phyloP scores from a whole-genome alignment of 345 rosid genomes.

The Murraya koenigii region DNA sequence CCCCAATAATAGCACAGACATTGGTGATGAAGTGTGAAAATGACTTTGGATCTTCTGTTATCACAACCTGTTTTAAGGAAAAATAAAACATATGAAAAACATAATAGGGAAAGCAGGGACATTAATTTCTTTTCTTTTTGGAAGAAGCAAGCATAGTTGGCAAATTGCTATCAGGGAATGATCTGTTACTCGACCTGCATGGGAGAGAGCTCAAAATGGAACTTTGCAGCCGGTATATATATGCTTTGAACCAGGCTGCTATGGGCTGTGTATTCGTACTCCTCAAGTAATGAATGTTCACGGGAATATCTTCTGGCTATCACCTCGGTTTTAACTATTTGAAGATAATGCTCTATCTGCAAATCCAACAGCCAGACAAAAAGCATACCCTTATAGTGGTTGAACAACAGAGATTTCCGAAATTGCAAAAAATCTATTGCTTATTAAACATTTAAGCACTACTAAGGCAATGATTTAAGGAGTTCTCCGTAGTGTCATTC shows the following conservation, averaged over 20 bases:
- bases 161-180: neutral
- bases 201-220: conserved; percentile 96
- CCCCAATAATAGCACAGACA: conserved; percentile 94
- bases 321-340: conserved; percentile 91
- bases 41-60: conserved; percentile 77
- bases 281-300: conserved; percentile 60
- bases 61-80: conserved; percentile 54
- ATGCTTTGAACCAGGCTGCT: conserved; percentile 78
- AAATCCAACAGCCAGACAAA: conserved; percentile 12
- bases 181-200: conserved; percentile 71
- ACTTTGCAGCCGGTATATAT: conserved; percentile 76
- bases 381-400: neutral
- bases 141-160: neutral
- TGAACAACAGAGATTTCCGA: neutral
- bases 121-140: neutral
- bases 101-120: neutral
- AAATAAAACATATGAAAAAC: neutral
- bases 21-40: conserved; percentile 95
- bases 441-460: neutral
- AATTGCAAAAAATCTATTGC: neutral
- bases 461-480: neutral
- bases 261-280: conserved; percentile 95
- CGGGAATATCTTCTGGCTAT: conserved; percentile 37
- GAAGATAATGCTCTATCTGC: conserved; percentile 99
- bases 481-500: neutral